Base-by-base conservation (phyloP, 768 basidiomycete species). In the Nidularia sp. region DNA sequence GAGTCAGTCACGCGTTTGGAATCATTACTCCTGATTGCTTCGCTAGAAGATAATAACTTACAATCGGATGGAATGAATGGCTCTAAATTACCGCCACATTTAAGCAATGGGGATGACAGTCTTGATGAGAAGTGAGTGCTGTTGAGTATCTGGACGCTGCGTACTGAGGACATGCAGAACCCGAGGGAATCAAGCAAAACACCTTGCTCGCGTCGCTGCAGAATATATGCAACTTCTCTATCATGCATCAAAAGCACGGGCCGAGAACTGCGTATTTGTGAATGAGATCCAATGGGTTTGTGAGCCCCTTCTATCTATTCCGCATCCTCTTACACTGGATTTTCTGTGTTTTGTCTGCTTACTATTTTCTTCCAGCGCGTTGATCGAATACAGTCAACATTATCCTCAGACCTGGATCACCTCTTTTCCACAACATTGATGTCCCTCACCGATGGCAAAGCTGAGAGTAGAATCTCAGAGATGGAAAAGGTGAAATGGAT, bases 161-260 rank as follows among this genome's bases (percentile, higher is more conserved):
- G 25, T 25, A 25, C 25, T 25, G 25, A 25, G 46, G 56, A 47
- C 15, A 59, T 31, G 45, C 55, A 88, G 86, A 62, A 68, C 74
- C 36, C 81, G 76, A 56, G 80, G 79, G 6, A 84, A 81, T 63
- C 77, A 84, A 44, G 85, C 88, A 33, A 90, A 93, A 64, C 90
- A 93, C 63, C 75, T 96, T 10, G 77, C 80, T 8, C 82, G 95
- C 48, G 89, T 95, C 31, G 92, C 94, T 10, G 77, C 84, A 6
- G 97, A 98, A 68, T 98, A 96, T 63, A 90, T 83, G 7, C 95
- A 98, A 63, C 77, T 98, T 15, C 75, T 93, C 25, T 99, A 99
- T 65, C 90, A 97, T 57, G 80, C 83, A 25, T 80, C 83, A 15
- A 96, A 97, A 66, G 93, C 95, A 8, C 75, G 80, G 5, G 70